These are phyloP conservation scores for Solanum pennellii DNA, from an alignment of 257 asterid species.

Conservation along the genomic window DNA sequence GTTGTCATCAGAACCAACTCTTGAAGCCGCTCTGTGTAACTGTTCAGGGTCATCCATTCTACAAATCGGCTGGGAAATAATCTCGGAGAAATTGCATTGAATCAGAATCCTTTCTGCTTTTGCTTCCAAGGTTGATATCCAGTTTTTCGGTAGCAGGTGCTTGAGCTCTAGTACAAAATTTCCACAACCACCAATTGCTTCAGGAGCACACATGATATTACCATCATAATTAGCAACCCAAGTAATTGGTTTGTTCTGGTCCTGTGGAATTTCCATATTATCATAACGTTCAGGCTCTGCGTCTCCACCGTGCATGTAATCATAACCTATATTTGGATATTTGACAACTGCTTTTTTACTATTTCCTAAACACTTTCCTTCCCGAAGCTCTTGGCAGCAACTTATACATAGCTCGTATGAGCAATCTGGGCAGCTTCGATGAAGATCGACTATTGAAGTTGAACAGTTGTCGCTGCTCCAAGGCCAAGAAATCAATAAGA, in stretches of 20 bases:
- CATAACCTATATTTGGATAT: slow-evolving; percentile 39
- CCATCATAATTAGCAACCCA: slow-evolving; percentile 32
- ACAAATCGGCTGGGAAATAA: slow-evolving; percentile 5
- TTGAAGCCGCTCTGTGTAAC: slow-evolving; percentile 30
- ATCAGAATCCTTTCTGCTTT: slow-evolving; percentile 31
- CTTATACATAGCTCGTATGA: slow-evolving; percentile 73
- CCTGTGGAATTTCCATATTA: slow-evolving; percentile 3
- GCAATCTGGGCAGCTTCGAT: slow-evolving; percentile 80
- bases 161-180: slow-evolving; percentile 56
- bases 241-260: slow-evolving; percentile 12
- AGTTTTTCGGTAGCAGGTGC: slow-evolving; percentile 56
- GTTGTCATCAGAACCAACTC: slow-evolving; percentile 40
- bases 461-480: slow-evolving; percentile 74
- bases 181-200: slow-evolving; percentile 80
- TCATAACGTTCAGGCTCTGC: slow-evolving; percentile 24
- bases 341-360: slow-evolving; percentile 4
- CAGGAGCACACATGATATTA: slow-evolving; percentile 49
- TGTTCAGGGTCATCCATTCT: slow-evolving; percentile 12
- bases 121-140: slow-evolving; percentile 46
- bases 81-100: slow-evolving; percentile 1
- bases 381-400: slow-evolving; percentile 62
- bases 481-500: neutral
- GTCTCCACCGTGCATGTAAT: slow-evolving; percentile 72
- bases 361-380: slow-evolving; percentile 30
- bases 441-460: slow-evolving; percentile 95